These are phyloP conservation scores for Isatis lusitanica DNA, from an alignment of 441 rosid species.

Conservation along the genomic window DNA sequence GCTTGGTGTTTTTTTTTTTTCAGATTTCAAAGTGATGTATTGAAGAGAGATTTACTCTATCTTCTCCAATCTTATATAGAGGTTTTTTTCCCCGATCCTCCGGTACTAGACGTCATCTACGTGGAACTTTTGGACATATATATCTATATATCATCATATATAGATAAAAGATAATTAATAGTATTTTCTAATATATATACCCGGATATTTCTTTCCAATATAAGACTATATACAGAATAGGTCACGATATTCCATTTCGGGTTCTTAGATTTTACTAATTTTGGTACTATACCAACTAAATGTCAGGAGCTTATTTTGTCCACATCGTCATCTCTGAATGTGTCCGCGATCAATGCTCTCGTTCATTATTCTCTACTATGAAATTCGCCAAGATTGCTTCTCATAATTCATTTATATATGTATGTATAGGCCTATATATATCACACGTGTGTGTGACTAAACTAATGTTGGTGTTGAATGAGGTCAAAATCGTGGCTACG, in stretches of 20 bases:
- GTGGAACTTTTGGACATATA: constrained; percentile 17
- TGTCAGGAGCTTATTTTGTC: not conserved
- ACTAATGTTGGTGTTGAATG: constrained; percentile 13
- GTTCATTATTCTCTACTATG: constrained; percentile 2
- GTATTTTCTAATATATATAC: not conserved
- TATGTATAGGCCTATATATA: not conserved
- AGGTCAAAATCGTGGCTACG: constrained; percentile 22
- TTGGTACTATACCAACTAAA: not conserved
- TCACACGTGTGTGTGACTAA: not conserved
- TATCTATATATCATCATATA: constrained; percentile 1
- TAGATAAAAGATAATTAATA: not conserved
- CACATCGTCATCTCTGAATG: constrained; percentile 9
- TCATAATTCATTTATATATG: not conserved
- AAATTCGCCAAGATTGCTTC: not conserved
- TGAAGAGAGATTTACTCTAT: not conserved
- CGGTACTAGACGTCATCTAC: constrained; percentile 26
- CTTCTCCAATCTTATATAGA: constrained; percentile 30
- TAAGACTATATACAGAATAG: not conserved
- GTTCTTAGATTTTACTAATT: constrained; percentile 9
- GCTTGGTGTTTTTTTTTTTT: not conserved
- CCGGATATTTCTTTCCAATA: not conserved
- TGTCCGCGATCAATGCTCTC: not conserved
- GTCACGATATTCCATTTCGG: constrained; percentile 22
- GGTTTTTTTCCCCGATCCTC: not conserved
- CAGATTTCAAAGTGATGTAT: constrained; percentile 19